Evolutionary conservation across 371 early-diverging fungal species (phyloP).

Genomic region (Apophysomyces trapeziformis): DNA sequence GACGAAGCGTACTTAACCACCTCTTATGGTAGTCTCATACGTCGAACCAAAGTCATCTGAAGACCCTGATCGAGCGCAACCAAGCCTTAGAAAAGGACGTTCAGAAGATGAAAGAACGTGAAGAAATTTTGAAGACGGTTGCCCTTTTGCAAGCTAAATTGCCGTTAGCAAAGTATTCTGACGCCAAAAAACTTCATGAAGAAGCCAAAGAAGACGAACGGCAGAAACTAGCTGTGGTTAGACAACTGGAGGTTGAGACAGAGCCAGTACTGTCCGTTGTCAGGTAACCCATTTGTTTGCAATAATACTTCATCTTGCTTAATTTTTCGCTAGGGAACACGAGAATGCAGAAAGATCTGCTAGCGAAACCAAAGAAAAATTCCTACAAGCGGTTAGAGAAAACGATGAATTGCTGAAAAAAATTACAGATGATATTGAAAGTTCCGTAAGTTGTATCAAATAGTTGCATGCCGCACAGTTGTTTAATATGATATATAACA

Average conservation of each 20-base stretch:
- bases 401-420: conserved; percentile 11
- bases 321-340: conserved; percentile 10
- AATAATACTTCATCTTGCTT: background rate
- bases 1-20: background rate
- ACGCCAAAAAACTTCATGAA: conserved; percentile 62
- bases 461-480: too few species aligned
- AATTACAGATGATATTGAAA: conserved; percentile 10
- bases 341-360: background rate
- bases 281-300: conserved; percentile 26
- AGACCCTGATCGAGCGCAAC: conserved; percentile 62
- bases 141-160: conserved; percentile 54
- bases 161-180: conserved; percentile 66
- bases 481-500: background rate
- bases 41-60: conserved; percentile 58
- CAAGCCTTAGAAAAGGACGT: conserved; percentile 75
- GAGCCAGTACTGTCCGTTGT: conserved; percentile 43
- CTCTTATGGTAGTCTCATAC: conserved; percentile 43
- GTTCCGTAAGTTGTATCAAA: conserved; percentile 19
- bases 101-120: conserved; percentile 70
- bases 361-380: background rate
- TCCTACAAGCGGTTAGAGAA: background rate
- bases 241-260: conserved; percentile 40
- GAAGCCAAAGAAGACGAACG: conserved; percentile 50
- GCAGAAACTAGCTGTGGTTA: conserved; percentile 29
- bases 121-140: conserved; percentile 49